phyloP scores from a whole-genome alignment of 768 basidiomycete species.

The Lentinula guzmanii region DNA sequence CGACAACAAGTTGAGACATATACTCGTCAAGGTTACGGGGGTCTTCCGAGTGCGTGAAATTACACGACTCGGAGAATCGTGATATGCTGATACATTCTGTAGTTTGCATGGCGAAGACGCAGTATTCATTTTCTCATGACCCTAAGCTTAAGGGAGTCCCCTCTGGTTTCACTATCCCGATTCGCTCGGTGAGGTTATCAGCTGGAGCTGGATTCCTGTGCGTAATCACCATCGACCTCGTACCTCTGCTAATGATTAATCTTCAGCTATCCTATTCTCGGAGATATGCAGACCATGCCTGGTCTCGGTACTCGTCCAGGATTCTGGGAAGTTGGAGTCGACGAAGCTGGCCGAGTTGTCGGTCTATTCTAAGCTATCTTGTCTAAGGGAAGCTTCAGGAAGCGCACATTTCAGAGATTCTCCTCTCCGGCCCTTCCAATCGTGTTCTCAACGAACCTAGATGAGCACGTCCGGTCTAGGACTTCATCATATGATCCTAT shows the following conservation, averaged over 20 bases:
- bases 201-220: slow-evolving; percentile 94
- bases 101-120: slow-evolving; percentile 98
- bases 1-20: slow-evolving; percentile 85
- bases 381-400: background rate
- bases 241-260: background rate
- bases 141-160: slow-evolving; percentile 88
- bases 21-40: slow-evolving; percentile 80
- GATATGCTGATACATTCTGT: slow-evolving; percentile 6
- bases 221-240: background rate
- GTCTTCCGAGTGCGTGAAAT: slow-evolving; percentile 63
- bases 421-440: slow-evolving; percentile 2
- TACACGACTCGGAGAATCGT: background rate
- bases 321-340: slow-evolving; percentile 88
- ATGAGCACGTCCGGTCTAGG: background rate
- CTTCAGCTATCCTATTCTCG: slow-evolving; percentile 65
- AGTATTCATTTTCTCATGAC: slow-evolving; percentile 96
- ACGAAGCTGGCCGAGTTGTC: slow-evolving; percentile 76
- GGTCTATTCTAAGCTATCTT: slow-evolving; percentile 66
- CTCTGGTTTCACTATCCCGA: slow-evolving; percentile 86
- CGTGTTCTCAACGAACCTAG: slow-evolving; percentile 7
- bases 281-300: slow-evolving; percentile 98
- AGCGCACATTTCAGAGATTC: slow-evolving; percentile 7
- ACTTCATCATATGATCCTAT: slow-evolving; percentile 10
- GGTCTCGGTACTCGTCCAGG: slow-evolving; percentile 90
- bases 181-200: slow-evolving; percentile 79